A percentile compares a stretch with the other conserved stretches of the same genome.
phyloP scores from a whole-genome alignment of 2,329 filamentous ascomycete genomes.

The Ophiostoma pallidulum region DNA sequence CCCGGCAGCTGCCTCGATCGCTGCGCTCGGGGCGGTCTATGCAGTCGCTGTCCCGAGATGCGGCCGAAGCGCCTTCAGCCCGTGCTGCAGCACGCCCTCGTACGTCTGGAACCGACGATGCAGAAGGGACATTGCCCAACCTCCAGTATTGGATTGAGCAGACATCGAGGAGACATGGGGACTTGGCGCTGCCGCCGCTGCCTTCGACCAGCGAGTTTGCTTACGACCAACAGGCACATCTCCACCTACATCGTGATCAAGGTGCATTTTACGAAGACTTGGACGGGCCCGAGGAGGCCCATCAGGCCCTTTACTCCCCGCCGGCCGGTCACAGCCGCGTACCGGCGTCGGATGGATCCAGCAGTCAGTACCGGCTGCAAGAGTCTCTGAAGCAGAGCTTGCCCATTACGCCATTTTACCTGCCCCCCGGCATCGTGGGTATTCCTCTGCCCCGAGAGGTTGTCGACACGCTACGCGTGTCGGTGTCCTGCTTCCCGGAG shows the following conservation, averaged over 20 bases:
- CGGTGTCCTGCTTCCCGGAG: conserved; percentile 48
- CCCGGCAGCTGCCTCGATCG: conserved; percentile 3
- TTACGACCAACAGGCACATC: background rate
- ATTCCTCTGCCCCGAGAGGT: conserved; percentile 44
- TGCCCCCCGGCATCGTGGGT: conserved; percentile 6
- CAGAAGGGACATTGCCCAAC: conserved; percentile 6
- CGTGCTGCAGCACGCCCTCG: background rate
- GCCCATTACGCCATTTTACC: background rate
- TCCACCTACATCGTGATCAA: background rate
- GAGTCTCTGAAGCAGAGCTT: background rate
- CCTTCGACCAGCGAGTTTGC: background rate
- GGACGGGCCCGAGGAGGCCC: background rate
- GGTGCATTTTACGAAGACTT: conserved; percentile 1
- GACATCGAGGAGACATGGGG: conserved; percentile 5
- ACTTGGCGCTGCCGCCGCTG: background rate
- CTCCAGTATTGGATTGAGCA: conserved; percentile 14
- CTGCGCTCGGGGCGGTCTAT: background rate
- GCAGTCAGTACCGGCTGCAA: background rate
- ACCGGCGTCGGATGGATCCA: background rate
- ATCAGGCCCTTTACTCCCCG: too few relatives aligned
- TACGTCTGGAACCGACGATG: background rate
- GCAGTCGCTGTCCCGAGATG: background rate
- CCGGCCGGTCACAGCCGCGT: background rate
- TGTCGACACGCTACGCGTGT: conserved; percentile 44
- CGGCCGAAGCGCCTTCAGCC: background rate